Evolutionary conservation across 2,329 filamentous ascomycete genomes (phyloP), one percentile per base, ranked within the genome.

Genomic region (Diaporthe aspalathi): DNA sequence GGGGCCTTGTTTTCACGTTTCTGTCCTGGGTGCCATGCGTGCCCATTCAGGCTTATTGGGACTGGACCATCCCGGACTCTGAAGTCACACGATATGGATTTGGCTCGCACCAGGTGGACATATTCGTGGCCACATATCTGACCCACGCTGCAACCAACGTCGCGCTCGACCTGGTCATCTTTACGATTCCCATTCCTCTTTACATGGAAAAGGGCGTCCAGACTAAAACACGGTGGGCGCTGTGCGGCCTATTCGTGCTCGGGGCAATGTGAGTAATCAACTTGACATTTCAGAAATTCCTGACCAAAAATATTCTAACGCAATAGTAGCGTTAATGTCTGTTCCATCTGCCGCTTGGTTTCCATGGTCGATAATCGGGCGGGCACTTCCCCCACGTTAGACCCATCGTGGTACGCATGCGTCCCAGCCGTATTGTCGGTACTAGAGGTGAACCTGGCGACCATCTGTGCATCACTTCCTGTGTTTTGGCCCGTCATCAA

Each of bases 371-470:
- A 75, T 27, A 74, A 74, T 49, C 73, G 77, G 24, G 79, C 79
- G 3, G 78, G 73, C 1, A 81, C 78, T 0, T 79, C 76, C 68
- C 80, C 80, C 17, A 79, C 80, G 0, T 62, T 78, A 3, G 80
- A 82, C 68, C 80, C 80, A 9, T 80, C 77, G 5, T 82, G 79
- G 79, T 82, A 81, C 71, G 78, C 75, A 8, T 78, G 78, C 27
- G 73, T 76, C 43, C 76, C 76, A 53, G 79, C 81, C 68, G 75
- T 81, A 14, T 75, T 82, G 7, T 79, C 78, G 1, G 76, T 75
- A 0, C 74, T 82, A 65, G 80, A 82, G 65, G 76, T 81, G 65
- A 77, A 82, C 20, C 32, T 73, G 35, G 69, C 65, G 7, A 68
- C 69, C 2, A 24, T 69, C 9, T 70, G 68, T 29, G 70, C 70